Conservation (phyloP, 2,329 filamentous ascomycete species). For the Calonectria hongkongensis region DNA sequence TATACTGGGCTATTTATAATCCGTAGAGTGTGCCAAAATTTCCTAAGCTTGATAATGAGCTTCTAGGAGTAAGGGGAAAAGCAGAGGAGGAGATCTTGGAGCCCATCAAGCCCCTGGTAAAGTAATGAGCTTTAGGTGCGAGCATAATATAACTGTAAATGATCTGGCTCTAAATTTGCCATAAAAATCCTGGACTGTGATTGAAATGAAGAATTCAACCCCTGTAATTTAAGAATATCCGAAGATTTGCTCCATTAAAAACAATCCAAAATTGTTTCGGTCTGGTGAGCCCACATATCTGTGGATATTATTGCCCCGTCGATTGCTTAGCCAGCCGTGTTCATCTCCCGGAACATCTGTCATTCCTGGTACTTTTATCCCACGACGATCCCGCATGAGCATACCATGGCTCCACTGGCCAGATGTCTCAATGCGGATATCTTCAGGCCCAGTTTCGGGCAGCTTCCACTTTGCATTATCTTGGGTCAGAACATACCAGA, state of each 20-base stretch:
- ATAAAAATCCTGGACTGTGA: not conserved
- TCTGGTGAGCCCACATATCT: not conserved
- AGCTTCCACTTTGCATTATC: not conserved
- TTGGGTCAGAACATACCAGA: constrained; percentile 16
- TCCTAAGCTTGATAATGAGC: not conserved
- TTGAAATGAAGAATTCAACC: no score
- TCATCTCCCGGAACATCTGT: not conserved
- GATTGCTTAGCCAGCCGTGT: not conserved
- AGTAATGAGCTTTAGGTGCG: not conserved
- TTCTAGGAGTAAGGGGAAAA: not conserved
- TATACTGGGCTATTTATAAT: not conserved
- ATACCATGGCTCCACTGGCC: constrained; percentile 1
- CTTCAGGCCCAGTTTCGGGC: not conserved
- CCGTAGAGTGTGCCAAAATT: not conserved
- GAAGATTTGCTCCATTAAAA: constrained; percentile 9
- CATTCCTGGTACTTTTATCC: not conserved
- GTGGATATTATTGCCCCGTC: constrained; percentile 4
- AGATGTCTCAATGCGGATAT: constrained; percentile 11
- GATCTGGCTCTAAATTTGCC: not conserved
- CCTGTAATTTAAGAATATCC: not conserved
- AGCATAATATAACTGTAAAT: no score
- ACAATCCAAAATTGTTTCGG: not conserved
- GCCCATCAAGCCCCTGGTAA: not conserved
- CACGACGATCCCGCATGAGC: constrained; percentile 4
- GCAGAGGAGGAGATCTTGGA: not conserved